Conservation (phyloP, 2,329 filamentous ascomycete genomes). For the Laburnicola sp. region DNA sequence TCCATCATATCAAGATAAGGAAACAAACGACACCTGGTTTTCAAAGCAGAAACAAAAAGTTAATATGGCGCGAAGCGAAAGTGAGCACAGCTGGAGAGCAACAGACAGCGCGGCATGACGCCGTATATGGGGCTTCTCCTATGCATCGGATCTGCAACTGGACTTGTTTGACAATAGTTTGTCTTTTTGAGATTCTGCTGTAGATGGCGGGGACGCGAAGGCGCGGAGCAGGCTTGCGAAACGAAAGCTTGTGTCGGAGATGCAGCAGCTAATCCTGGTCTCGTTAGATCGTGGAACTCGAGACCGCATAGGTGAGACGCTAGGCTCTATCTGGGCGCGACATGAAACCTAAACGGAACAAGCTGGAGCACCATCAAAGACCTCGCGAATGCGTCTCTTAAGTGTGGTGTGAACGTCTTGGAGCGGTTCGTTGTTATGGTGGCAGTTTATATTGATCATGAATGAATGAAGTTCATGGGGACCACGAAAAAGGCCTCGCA, state of each 20-base stretch:
- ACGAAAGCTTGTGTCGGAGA: constrained; percentile 15
- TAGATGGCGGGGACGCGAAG: constrained; percentile 13
- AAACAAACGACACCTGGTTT: constrained; percentile 27
- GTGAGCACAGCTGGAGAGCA: constrained; percentile 35
- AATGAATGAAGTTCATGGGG: too few species aligned
- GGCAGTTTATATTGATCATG: too few species aligned
- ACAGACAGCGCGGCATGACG: constrained; percentile 14
- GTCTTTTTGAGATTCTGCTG: constrained; percentile 16
- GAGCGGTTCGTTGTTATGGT: too few species aligned
- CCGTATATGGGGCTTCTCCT: constrained; percentile 8
- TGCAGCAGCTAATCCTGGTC: constrained; percentile 19
- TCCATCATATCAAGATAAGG: constrained; percentile 26
- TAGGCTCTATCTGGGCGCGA: constrained; percentile 21
- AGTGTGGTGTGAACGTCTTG: not conserved
- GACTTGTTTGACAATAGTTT: constrained; percentile 24
- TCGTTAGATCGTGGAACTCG: constrained; percentile 27
- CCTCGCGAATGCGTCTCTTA: not conserved
- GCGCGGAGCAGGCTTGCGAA: constrained; percentile 14
- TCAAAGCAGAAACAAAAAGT: constrained; percentile 1
- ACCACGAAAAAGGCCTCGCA: too few species aligned
- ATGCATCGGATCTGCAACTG: constrained; percentile 20
- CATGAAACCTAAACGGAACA: constrained; percentile 20
- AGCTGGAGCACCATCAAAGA: not conserved
- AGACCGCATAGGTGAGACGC: constrained; percentile 40
- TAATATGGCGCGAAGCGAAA: constrained; percentile 13